Percentiles rank a stretch among this genome's conserved stretches.
These are phyloP conservation scores for Guillardia theta DNA, from an alignment of 78 protist species.

Conservation along the genomic window DNA sequence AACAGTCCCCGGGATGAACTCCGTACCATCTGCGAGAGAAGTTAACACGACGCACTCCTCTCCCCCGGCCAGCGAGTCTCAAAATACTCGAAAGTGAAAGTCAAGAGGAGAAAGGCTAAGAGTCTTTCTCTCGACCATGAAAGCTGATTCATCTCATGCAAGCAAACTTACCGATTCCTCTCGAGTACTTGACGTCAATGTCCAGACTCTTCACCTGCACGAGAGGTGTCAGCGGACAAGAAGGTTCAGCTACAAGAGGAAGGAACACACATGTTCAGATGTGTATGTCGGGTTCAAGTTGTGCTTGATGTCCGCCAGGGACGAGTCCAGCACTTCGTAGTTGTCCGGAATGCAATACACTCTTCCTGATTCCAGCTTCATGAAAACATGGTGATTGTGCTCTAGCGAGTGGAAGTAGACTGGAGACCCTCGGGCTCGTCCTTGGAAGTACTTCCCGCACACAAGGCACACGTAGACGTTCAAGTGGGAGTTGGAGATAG, in stretches of 20 bases:
- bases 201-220: constrained; percentile 57
- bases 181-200: background rate
- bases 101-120: too few species aligned
- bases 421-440: constrained; percentile 84
- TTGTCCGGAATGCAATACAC: constrained; percentile 96
- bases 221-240: too few species aligned
- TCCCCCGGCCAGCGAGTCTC: too few species aligned
- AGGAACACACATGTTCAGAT: background rate
- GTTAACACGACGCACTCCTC: too few species aligned
- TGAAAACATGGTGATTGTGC: constrained; percentile 87
- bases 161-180: too few species aligned
- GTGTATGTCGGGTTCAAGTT: constrained; percentile 63
- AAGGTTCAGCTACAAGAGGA: too few species aligned
- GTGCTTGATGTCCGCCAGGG: constrained; percentile 85
- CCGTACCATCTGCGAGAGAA: constrained; percentile 52
- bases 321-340: constrained; percentile 87
- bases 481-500: constrained; percentile 76
- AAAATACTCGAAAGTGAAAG: too few species aligned
- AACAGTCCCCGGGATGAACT: constrained; percentile 84
- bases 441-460: constrained; percentile 96
- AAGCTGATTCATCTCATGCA: constrained; percentile 44
- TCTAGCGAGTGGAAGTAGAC: constrained; percentile 92
- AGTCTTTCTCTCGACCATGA: too few species aligned
- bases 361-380: constrained; percentile 75
- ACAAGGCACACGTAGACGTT: constrained; percentile 97